Evolutionary conservation across 805 yeast genomes (phyloP), one percentile per base, ranked within the genome.

Genomic region (Sugiyamaella smithiae): DNA sequence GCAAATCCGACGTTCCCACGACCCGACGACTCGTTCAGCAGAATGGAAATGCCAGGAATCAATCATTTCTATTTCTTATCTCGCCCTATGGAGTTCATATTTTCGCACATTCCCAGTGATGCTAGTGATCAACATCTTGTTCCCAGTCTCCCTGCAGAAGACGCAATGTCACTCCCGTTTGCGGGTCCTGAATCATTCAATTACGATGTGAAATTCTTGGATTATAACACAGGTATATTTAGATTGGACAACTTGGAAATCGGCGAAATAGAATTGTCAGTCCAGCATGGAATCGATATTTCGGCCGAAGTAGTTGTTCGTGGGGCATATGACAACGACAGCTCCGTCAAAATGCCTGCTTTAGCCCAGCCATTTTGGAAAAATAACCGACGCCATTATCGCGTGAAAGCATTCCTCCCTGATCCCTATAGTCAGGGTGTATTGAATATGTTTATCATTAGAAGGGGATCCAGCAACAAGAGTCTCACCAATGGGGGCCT

Each of bases 91-190:
- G 78, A 81, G 49, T 62, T 88, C 36, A 78, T 93, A 12, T 84
- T 84, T 54, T 85, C 97, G 0, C 99, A 93, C 65, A 81, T 88
- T 41, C 98, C 99, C 11, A 74, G 81, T 14, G 81, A 81, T 50
- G 80, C 80, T 37, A 84, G 80, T 51, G 84, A 86, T 55, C 99
- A 93, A 66, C 96, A 87, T 67, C 78, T 91, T 17, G 75, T 79
- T 25, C 98, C 97, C 3, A 87, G 95, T 2, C 70, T 91, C 52
- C 90, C 87, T 53, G 84, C 85, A 29, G 75, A 80, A 55, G 79
- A 84, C 19, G 90, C 93, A 12, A 74, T 88, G 50, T 80, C 88
- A 40, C 70, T 91, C 43, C 99, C 99, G 0, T 77, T 95, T 25
- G 79, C 84, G n/a, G 86, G 88, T 60, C 90, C 96, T 0, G 84